Conservation (phyloP, 805 yeast genomes). For the Cyberlindnera mycetangii region DNA sequence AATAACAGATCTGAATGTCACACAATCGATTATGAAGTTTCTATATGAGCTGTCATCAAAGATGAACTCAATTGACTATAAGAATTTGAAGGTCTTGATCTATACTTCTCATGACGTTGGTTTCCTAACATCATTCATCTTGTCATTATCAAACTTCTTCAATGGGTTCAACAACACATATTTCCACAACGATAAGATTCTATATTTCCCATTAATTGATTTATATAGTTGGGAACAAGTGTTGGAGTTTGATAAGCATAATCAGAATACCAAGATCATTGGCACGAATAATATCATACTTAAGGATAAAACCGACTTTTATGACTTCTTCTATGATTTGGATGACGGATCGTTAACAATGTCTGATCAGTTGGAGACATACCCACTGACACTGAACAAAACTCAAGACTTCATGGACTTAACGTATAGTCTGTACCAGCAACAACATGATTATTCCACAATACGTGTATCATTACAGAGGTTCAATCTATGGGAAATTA, state of each 20-base stretch:
- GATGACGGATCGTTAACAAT: constrained; percentile 41
- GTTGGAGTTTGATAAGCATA: constrained; percentile 26
- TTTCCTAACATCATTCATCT: constrained; percentile 40
- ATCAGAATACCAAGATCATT: constrained; percentile 39
- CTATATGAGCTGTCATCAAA: constrained; percentile 32
- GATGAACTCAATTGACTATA: constrained; percentile 36
- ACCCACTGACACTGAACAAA: constrained; percentile 20
- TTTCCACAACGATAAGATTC: constrained; percentile 39
- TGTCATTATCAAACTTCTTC: constrained; percentile 37
- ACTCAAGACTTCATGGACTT: constrained; percentile 24
- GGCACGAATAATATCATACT: constrained; percentile 71
- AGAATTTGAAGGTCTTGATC: constrained; percentile 38
- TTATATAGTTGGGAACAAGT: constrained; percentile 51
- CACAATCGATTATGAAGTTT: constrained; percentile 27
- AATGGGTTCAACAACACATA: constrained; percentile 41
- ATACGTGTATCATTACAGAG: constrained; percentile 28
- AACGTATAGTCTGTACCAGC: constrained; percentile 11
- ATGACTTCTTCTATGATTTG: constrained; percentile 63
- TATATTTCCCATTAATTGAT: constrained; percentile 58
- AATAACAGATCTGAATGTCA: constrained; percentile 26
- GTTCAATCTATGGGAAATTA: constrained; percentile 32
- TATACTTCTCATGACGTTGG: constrained; percentile 38
- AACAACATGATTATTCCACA: constrained; percentile 30
- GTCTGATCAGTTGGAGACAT: constrained; percentile 10
- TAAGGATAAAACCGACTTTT: constrained; percentile 47